phyloP scores from a whole-genome alignment of 2,329 filamentous ascomycete species.

The Chrysoporthe puriensis region DNA sequence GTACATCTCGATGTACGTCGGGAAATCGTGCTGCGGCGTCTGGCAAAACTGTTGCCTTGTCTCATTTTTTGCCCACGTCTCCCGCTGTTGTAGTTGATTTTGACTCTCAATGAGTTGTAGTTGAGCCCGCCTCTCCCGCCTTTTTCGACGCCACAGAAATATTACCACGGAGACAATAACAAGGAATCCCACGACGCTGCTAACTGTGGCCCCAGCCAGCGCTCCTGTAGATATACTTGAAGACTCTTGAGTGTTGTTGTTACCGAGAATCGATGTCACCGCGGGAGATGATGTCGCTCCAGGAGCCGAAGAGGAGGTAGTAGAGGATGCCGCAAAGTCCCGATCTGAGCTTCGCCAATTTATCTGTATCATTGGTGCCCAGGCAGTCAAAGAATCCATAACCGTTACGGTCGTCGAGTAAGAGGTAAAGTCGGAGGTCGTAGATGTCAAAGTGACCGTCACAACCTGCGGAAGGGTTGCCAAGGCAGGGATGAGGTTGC shows the following conservation, averaged over 20 bases:
- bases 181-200: not conserved
- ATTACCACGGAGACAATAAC: not conserved
- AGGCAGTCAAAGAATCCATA: not conserved
- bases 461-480: not conserved
- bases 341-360: slow-evolving; percentile 12
- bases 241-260: not conserved
- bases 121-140: not conserved
- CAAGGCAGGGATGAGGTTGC: not conserved
- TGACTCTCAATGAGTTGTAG: not conserved
- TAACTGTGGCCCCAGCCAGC: not conserved
- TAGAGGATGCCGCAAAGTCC: not conserved
- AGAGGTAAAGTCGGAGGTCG: not conserved
- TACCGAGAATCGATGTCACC: not conserved
- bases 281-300: not conserved
- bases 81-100: not conserved
- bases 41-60: not conserved
- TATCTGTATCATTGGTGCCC: slow-evolving; percentile 16
- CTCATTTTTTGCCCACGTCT: not conserved
- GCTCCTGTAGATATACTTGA: not conserved
- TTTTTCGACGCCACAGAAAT: not conserved
- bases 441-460: not conserved
- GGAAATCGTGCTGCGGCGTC: not conserved
- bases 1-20: not conserved
- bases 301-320: not conserved
- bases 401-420: not conserved